Conservation (phyloP, 2,329 filamentous ascomycete species). For the Hypoxylon sp. region DNA sequence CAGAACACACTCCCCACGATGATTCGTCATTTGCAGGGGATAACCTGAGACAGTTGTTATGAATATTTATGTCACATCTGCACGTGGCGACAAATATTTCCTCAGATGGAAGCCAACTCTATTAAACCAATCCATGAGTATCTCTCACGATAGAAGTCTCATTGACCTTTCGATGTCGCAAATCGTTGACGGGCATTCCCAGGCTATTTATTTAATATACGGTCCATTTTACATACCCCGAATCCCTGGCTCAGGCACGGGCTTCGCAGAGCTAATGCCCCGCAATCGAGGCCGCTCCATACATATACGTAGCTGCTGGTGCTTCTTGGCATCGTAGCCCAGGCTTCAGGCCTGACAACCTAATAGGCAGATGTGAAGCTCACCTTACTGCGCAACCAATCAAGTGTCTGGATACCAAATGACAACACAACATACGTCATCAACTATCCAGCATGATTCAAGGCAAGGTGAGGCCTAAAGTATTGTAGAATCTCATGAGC, state of each 20-base stretch:
- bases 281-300: slow-evolving; percentile 31
- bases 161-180: slow-evolving; percentile 13
- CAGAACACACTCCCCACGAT: slow-evolving; percentile 12
- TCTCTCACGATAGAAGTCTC: slow-evolving; percentile 3
- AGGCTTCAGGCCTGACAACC: slow-evolving; percentile 10
- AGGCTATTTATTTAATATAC: slow-evolving; percentile 11
- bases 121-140: slow-evolving; percentile 4
- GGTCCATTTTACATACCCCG: slow-evolving; percentile 9
- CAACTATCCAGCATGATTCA: slow-evolving; percentile 34
- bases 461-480: slow-evolving; percentile 38
- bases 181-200: slow-evolving; percentile 7
- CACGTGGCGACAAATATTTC: slow-evolving; percentile 31
- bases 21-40: slow-evolving; percentile 37
- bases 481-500: slow-evolving; percentile 8
- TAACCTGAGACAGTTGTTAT: slow-evolving; percentile 21
- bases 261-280: slow-evolving; percentile 28
- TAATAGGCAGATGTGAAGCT: slow-evolving; percentile 13
- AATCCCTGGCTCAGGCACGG: slow-evolving; percentile 7
- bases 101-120: slow-evolving; percentile 4
- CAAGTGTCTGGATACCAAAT: slow-evolving; percentile 12
- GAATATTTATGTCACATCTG: slow-evolving; percentile 25
- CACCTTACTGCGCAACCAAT: slow-evolving; percentile 30
- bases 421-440: slow-evolving; percentile 42
- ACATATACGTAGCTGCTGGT: slow-evolving; percentile 17
- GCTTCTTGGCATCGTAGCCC: slow-evolving; percentile 33